Conservation (phyloP, 768 basidiomycete genomes). For the Leccinum variicolor region DNA sequence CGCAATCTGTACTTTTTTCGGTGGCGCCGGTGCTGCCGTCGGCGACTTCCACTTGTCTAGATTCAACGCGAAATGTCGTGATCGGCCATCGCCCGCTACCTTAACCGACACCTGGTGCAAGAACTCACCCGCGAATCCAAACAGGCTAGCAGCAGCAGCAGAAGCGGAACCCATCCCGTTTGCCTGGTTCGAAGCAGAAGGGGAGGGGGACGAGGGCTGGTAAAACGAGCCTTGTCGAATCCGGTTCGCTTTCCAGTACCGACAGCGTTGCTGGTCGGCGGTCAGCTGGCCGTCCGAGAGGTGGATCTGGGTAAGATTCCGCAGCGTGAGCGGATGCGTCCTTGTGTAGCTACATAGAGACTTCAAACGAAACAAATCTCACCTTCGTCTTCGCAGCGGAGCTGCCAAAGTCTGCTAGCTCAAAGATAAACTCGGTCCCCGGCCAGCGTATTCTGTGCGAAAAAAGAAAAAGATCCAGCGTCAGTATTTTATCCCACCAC, state of each 20-base stretch:
- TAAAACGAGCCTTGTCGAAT: constrained; percentile 29
- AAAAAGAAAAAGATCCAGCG: background rate
- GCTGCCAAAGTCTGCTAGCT: constrained; percentile 22
- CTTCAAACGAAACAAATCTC: background rate
- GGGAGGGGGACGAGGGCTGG: constrained; percentile 17
- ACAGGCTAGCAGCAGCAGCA: constrained; percentile 4
- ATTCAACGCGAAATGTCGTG: background rate
- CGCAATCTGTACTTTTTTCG: constrained; percentile 19
- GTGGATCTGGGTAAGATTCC: constrained; percentile 14
- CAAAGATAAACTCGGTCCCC: constrained; percentile 25
- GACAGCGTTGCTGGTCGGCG: constrained; percentile 24
- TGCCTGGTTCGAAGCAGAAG: constrained; percentile 7
- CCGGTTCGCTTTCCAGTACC: constrained; percentile 31
- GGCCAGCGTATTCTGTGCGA: constrained; percentile 29
- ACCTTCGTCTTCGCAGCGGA: constrained; percentile 32
- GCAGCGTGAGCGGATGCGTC: background rate
- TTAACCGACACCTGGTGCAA: background rate
- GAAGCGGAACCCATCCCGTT: constrained; percentile 9
- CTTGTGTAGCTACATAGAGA: background rate
- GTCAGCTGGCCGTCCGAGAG: constrained; percentile 23
- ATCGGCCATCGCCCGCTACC: background rate
- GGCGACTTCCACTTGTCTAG: constrained; percentile 26
- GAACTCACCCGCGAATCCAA: constrained; percentile 21
- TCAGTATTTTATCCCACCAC: background rate
- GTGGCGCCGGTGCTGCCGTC: constrained; percentile 6